These are phyloP conservation scores for Rhodotorula sp. DNA, from an alignment of 1,284 basidiomycete genomes.

Conservation along the genomic window DNA sequence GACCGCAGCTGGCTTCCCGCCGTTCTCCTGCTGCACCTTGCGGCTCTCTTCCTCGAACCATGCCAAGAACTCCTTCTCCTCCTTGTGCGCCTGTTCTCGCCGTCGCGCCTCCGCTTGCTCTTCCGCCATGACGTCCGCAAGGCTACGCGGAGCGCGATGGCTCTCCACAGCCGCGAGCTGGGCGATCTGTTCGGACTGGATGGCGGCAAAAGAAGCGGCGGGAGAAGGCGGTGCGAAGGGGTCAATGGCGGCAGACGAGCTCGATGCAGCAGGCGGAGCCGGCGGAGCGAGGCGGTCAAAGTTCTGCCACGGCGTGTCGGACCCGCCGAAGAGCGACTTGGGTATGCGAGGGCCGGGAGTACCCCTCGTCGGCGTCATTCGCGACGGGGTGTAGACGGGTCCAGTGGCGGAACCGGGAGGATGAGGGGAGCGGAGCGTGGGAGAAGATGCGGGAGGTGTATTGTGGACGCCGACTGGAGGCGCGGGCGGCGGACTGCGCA, in stretches of 20 bases:
- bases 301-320: constrained; percentile 45
- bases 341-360: constrained; percentile 19
- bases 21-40: constrained; percentile 13
- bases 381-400: constrained; percentile 41
- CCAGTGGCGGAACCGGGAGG: constrained; percentile 37
- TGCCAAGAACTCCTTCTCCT: constrained; percentile 42
- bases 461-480: not conserved
- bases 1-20: not conserved
- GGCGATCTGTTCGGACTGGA: constrained; percentile 6
- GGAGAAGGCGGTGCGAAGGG: constrained; percentile 18
- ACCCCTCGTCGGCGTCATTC: constrained; percentile 1
- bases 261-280: constrained; percentile 46
- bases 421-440: not conserved
- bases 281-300: constrained; percentile 38
- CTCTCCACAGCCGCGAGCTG: constrained; percentile 15
- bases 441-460: not conserved
- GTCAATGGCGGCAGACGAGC: constrained; percentile 43
- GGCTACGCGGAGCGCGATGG: constrained; percentile 29
- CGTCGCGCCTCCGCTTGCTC: constrained; percentile 35
- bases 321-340: constrained; percentile 36
- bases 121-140: constrained; percentile 45
- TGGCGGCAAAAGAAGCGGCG: not conserved
- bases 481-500: not conserved
- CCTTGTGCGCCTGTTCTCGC: constrained; percentile 35
- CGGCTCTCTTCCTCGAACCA: constrained; percentile 46